Percentiles rank a stretch among this genome's conserved stretches.
Evolutionary conservation across 306 rosid species (phyloP).

Genomic region (Cucumis hystrix): DNA sequence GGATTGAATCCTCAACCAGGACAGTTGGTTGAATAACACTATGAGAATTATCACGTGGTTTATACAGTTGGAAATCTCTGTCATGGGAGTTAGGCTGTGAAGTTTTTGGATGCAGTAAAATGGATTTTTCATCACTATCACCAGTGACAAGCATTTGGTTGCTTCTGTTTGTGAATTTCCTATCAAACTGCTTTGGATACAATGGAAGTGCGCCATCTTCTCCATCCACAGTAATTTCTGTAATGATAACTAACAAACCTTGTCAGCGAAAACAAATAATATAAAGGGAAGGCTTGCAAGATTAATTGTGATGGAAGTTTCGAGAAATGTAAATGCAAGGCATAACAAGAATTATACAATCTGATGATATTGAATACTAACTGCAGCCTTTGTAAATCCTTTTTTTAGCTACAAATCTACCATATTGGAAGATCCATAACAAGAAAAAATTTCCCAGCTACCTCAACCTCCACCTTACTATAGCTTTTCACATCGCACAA

Average conservation of each 20-base stretch:
- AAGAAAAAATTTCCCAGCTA: background rate
- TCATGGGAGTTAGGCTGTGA: conserved; percentile 27
- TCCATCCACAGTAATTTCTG: conserved; percentile 30
- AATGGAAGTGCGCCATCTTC: conserved; percentile 22
- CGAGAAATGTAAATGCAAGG: background rate
- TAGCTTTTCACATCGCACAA: background rate
- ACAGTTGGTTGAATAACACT: conserved; percentile 26
- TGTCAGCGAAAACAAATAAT: background rate
- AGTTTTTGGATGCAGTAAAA: conserved; percentile 23
- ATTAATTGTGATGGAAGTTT: background rate
- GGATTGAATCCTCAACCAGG: conserved; percentile 36
- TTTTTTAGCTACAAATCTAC: background rate
- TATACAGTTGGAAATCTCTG: conserved; percentile 21
- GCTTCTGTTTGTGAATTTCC: conserved; percentile 33
- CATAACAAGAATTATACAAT: background rate
- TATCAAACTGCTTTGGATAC: conserved; percentile 39
- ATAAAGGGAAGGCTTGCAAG: conserved; percentile 4
- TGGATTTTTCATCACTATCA: conserved; percentile 31
- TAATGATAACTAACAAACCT: conserved; percentile 12
- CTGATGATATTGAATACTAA: background rate
- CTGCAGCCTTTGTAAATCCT: background rate
- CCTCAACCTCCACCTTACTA: background rate
- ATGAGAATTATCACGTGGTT: conserved; percentile 30
- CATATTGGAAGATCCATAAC: background rate
- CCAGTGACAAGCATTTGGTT: conserved; percentile 26